Evolutionary conservation across 176 grass and related monocot genomes (phyloP).

Genomic region (Oryza rufipogon): DNA sequence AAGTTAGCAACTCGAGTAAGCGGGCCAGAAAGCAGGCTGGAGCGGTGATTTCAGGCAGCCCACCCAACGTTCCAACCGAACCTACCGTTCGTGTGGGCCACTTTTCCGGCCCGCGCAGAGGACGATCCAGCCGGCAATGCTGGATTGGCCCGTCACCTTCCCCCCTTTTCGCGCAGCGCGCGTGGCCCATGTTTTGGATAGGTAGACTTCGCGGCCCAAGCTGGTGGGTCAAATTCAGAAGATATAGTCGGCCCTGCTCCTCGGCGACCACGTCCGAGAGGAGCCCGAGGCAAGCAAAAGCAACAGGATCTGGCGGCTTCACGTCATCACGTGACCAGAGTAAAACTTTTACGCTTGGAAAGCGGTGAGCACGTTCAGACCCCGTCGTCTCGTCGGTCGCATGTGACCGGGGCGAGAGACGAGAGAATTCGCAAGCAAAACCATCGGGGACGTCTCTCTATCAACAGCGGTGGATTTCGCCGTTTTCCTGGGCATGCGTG

Average conservation of each 20-base stretch:
- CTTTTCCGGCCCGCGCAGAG: not conserved
- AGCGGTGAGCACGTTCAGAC: conserved; percentile 28
- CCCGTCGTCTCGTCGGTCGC: not conserved
- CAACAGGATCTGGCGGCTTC: not conserved
- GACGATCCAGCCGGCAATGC: too few relatives aligned
- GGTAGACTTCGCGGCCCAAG: too few relatives aligned
- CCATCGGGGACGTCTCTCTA: not conserved
- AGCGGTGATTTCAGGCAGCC: not conserved
- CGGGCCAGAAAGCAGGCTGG: not conserved
- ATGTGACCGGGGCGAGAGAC: not conserved
- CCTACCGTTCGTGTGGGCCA: not conserved
- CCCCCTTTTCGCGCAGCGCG: too few relatives aligned
- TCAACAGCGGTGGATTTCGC: not conserved
- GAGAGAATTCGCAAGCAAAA: not conserved
- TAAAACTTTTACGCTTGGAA: conserved; percentile 9
- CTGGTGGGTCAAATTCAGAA: too few relatives aligned
- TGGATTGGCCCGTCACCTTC: too few relatives aligned
- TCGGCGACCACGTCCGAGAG: not conserved
- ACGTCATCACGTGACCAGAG: conserved; percentile 24
- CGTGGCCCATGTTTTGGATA: too few relatives aligned
- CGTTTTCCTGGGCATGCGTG: not conserved
- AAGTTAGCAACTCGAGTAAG: not conserved
- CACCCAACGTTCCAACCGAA: not conserved
- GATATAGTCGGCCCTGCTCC: not conserved
- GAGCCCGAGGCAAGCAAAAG: not conserved